These are phyloP conservation scores for Arthrobotrys sphaeroides DNA, from an alignment of 2,329 filamentous ascomycete species.

Conservation along the genomic window DNA sequence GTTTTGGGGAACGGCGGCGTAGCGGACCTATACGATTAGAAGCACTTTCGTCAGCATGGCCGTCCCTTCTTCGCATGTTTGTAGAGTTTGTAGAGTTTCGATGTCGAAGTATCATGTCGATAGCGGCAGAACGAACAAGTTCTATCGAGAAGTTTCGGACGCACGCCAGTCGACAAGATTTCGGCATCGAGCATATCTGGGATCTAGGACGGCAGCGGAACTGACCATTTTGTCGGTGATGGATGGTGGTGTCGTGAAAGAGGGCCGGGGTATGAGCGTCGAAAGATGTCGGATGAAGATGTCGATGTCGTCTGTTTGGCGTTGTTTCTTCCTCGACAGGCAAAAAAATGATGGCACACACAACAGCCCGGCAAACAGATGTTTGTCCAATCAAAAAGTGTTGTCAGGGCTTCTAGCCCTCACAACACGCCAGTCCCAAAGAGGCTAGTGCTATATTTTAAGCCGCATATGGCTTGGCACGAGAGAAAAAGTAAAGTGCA, in stretches of 20 bases:
- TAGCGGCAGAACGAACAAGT: constrained; percentile 19
- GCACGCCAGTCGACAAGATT: constrained; percentile 36
- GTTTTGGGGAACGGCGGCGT: constrained; percentile 89
- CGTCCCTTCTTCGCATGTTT: constrained; percentile 12
- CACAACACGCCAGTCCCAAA: constrained; percentile 13
- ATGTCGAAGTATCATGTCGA: constrained; percentile 28
- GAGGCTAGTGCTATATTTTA: constrained; percentile 17
- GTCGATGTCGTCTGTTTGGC: constrained; percentile 41
- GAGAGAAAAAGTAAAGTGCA: constrained; percentile 43
- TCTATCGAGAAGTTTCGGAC: neutral
- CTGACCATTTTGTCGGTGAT: constrained; percentile 54
- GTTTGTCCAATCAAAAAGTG: constrained; percentile 36
- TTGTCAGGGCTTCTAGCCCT: constrained; percentile 51
- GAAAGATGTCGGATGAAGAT: constrained; percentile 43
- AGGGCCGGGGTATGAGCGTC: constrained; percentile 19
- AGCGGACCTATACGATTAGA: constrained; percentile 76
- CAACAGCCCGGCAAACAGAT: constrained; percentile 8
- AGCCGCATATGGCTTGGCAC: constrained; percentile 47
- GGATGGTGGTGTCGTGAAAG: constrained; percentile 35
- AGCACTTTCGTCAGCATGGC: constrained; percentile 32
- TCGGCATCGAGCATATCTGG: constrained; percentile 25
- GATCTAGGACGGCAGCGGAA: constrained; percentile 30
- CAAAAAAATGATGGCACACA: constrained; percentile 38
- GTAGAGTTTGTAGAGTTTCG: constrained; percentile 15
- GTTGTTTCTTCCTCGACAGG: constrained; percentile 28